Evolutionary conservation across 164 flowering plant species (phyloP), one percentile per base, ranked within the genome.

Genomic region (Macadamia tetraphylla): DNA sequence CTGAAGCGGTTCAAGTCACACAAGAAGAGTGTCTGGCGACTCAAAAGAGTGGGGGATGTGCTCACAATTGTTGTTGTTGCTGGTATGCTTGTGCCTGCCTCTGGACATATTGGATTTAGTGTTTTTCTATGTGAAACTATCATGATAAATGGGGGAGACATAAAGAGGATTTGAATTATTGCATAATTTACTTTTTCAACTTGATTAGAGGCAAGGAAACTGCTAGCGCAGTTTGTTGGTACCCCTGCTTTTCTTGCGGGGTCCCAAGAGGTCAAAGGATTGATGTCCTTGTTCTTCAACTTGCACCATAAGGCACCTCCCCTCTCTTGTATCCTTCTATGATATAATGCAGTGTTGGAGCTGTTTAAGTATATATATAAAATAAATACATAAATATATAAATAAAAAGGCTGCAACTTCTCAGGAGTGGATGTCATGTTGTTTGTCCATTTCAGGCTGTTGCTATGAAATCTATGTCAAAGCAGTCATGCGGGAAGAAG

Each of bases 31-130:
- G 86, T 87, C 29, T 1, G 68, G 75, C 66, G 70, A 42, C 42
- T 90, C 43, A 90, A 86, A 78, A 81, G 80, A 71, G n/a, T 88
- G 35, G 93, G 91, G 58, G 90, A 90, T 79, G 84, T 83, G 67
- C 84, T 87, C 57, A 85, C 89, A 44, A 56, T 87, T 71, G 82
- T 85, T 71, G 91, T 85, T 70, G 88, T 87, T 68, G 88, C 96
- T 68, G 91, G 98, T 92, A 86, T 56, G 80, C 31, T 64, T 10
- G 9, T 64, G 30, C 55, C 35, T 31, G 46, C 40, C n/a, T 9
- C 5, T 62, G 17, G 46, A 40, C 15, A 52, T 46, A 46, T 44
- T 46, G 8, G 12, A 31, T 29, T 6, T 29, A 23, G 7, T 64
- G 44, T 23, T 53, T 53, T 53, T 53, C 6, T 6, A 29, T 56